Percentiles rank a stretch among this genome's conserved stretches.
Conservation (phyloP, 2,329 filamentous ascomycete species). For the Colletotrichum euphorbiae region DNA sequence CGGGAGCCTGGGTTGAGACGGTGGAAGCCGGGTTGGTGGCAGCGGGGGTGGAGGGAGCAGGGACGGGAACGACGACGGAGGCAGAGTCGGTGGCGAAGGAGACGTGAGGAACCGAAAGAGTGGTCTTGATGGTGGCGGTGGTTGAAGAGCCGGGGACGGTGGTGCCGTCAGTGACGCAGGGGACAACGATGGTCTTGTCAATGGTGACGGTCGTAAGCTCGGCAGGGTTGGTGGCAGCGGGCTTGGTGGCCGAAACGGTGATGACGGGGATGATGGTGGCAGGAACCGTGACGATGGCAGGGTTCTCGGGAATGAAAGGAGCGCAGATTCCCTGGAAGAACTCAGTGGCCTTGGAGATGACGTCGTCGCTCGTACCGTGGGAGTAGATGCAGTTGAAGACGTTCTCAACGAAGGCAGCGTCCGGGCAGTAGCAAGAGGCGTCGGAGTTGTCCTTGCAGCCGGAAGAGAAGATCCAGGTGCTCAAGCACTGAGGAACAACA, state of each 20-base stretch:
- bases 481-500: constrained; percentile 88
- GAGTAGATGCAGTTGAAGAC: constrained; percentile 86
- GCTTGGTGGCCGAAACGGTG: constrained; percentile 61
- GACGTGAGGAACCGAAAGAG: constrained; percentile 65
- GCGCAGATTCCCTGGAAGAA: constrained; percentile 96
- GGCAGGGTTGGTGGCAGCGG: constrained; percentile 60
- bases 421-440: constrained; percentile 86
- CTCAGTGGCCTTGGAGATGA: constrained; percentile 77
- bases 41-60: constrained; percentile 51
- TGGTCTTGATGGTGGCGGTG: constrained; percentile 63
- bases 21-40: constrained; percentile 40
- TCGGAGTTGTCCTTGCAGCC: constrained; percentile 89
- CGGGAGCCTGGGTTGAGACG: constrained; percentile 41
- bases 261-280: constrained; percentile 72
- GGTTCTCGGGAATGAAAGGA: constrained; percentile 78
- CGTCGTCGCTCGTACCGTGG: constrained; percentile 74
- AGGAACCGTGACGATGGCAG: constrained; percentile 84
- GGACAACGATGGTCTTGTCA: constrained; percentile 60
- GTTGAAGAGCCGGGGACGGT: constrained; percentile 58
- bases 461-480: constrained; percentile 81
- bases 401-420: constrained; percentile 78
- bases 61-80: constrained; percentile 53
- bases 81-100: constrained; percentile 56
- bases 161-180: constrained; percentile 61
- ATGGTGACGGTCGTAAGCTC: constrained; percentile 64